Evolutionary conservation across 495 filamentous ascomycete genomes (phyloP), one percentile per base, ranked within the genome.

Genomic region (Penicillium mononematosum): DNA sequence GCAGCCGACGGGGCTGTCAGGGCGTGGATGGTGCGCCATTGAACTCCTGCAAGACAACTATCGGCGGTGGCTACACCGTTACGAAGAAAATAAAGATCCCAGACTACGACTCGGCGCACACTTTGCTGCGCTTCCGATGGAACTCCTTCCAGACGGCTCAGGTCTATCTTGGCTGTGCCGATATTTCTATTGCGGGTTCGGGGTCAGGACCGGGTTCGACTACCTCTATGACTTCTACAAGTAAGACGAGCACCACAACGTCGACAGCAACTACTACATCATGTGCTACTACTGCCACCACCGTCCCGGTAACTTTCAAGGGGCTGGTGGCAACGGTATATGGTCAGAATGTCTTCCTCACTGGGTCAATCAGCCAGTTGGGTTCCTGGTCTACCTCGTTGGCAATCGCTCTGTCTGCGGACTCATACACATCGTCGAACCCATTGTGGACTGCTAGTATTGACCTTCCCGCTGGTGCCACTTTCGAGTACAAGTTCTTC

Each of bases 401-500:
- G 8, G 83, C 78, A 0, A 55, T 87, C 0, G 39, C 76, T 0
- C 72, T 88, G 11, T 77, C 72, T 12, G 78, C 85, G 2, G 60
- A 54, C 17, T 55, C 70, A 7, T 88, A 88, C 59, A 80, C 78
- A 2, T 56, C 62, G 1, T 73, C 62, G 36, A 77, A 85, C 60
- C 84, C 79, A 0, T 49, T 83, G 16, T 89, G 86, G 85, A 71
- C 51, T 14, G 75, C 63, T 0, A 77, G 75, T 0, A 47, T 87
- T 3, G 59, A 61, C 1, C 61, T 88, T 0, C 67, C 75, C 2
- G 76, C 74, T 0, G 82, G 83, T 0, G 70, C 70, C 43, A 63
- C 56, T 1, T 75, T 90, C 24, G 61, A 84, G 68, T 90, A 88
- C 64, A 90, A 89, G 72, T 90, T 81, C 59, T 78, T 89, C 55